Base-by-base conservation (phyloP, 2,329 filamentous ascomycete species). In the Emydomyces testavorans region DNA sequence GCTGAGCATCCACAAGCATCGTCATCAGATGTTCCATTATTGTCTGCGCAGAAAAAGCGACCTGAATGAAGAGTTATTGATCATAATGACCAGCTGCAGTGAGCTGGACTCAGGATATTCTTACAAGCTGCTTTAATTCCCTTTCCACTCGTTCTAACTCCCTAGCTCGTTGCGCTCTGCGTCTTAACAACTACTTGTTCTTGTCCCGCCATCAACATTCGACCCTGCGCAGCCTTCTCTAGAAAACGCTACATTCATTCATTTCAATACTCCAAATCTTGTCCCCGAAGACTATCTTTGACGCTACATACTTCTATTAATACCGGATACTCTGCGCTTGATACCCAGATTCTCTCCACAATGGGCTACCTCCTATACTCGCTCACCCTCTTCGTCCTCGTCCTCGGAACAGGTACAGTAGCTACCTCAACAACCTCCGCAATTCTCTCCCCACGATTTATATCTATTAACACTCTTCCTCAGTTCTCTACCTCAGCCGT, bases 281-380 rank as follows among this genome's bases (percentile, higher is more conserved):
- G n/a, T n/a, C n/a, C n/a, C n/a, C n/a, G n/a, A n/a, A n/a, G n/a
- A n/a, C n/a, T n/a, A n/a, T n/a, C n/a, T n/a, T n/a, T n/a, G n/a
- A n/a, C n/a, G n/a, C n/a, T n/a, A n/a, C n/a, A n/a, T n/a, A n/a
- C n/a, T n/a, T n/a, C n/a, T n/a, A n/a, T n/a, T n/a, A n/a, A n/a
- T n/a, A n/a, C n/a, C n/a, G n/a, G n/a, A n/a, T n/a, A n/a, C n/a
- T n/a, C n/a, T n/a, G n/a, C n/a, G n/a, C 26, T 10, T 28, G 6
- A 16, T 10, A 5, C 26, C 23, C 39, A 6, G 13, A 23, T 26
- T 10, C 21, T 24, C 26, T 7, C n/a, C 63, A 67, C 57, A 57
- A 94, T 93, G 86, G 74, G 71, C 53, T 92, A 89, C 71, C 64
- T 93, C 54, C 78, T 94, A 69, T 94, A 88, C 71, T 80, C 78